A percentile compares a stretch with the other conserved stretches of the same genome.
These are phyloP conservation scores for Physaria fendleri DNA, from an alignment of 345 rosid species.

Conservation along the genomic window DNA sequence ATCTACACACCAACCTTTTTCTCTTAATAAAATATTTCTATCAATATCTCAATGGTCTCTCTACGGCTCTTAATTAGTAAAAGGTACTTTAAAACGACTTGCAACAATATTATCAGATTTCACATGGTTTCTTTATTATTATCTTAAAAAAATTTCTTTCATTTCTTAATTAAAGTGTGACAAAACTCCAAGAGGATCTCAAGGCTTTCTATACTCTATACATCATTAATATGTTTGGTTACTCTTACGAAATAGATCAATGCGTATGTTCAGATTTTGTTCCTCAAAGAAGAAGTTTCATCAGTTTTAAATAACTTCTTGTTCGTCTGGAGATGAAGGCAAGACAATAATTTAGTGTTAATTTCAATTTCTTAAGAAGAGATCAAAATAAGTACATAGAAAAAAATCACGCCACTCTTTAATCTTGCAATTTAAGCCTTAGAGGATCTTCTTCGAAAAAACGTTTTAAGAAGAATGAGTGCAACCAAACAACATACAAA, in stretches of 20 bases:
- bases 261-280: constrained; percentile 49
- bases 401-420: constrained; percentile 54
- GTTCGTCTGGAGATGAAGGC: constrained; percentile 48
- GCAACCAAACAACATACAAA: constrained; percentile 89
- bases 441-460: constrained; percentile 72
- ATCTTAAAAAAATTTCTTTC: not conserved
- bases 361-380: not conserved
- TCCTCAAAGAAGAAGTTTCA: constrained; percentile 74
- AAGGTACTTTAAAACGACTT: no score
- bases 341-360: not conserved
- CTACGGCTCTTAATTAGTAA: no score
- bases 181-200: not conserved
- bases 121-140: no score
- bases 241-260: constrained; percentile 43
- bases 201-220: not conserved
- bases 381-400: not conserved
- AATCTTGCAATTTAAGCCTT: constrained; percentile 63
- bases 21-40: no score
- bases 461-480: constrained; percentile 71
- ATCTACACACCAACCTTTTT: no score
- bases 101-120: no score
- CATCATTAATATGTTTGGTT: constrained; percentile 3
- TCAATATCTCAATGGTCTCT: no score
- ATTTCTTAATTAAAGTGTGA: not conserved
- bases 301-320: constrained; percentile 75